These are phyloP conservation scores for Peniophora sp. DNA, from an alignment of 1,284 basidiomycete genomes.

Conservation along the genomic window DNA sequence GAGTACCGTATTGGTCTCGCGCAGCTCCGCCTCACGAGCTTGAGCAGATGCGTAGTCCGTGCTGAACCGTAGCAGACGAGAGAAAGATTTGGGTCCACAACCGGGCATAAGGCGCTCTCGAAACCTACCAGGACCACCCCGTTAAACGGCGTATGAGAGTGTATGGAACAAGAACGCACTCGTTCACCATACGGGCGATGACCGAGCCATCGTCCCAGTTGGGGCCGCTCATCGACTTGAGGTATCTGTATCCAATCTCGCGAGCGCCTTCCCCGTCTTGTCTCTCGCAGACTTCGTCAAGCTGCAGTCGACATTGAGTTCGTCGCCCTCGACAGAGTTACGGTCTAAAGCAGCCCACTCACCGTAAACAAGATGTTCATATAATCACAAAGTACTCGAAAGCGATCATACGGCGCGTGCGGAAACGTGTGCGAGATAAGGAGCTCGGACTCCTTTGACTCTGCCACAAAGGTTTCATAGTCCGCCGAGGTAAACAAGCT, in stretches of 20 bases:
- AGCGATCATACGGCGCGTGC: slow-evolving; percentile 50
- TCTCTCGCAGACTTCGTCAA: slow-evolving; percentile 61
- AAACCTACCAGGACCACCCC: slow-evolving; percentile 30
- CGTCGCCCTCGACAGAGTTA: too few relatives aligned
- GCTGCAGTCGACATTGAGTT: too few relatives aligned
- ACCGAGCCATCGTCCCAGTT: slow-evolving; percentile 26
- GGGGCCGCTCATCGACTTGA: slow-evolving; percentile 24
- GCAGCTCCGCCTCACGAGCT: slow-evolving; percentile 25
- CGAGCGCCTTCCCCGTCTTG: slow-evolving; percentile 48
- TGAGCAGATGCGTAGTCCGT: slow-evolving; percentile 28
- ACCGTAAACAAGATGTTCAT: slow-evolving; percentile 63
- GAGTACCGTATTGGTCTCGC: slow-evolving; percentile 24
- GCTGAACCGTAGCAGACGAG: slow-evolving; percentile 27
- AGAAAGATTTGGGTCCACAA: slow-evolving; percentile 33
- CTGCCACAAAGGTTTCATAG: slow-evolving; percentile 43
- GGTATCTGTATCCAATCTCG: slow-evolving; percentile 43
- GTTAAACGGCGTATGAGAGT: slow-evolving; percentile 1
- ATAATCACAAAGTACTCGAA: slow-evolving; percentile 58
- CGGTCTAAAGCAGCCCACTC: too few relatives aligned
- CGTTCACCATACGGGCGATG: slow-evolving; percentile 26
- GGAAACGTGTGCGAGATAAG: slow-evolving; percentile 51
- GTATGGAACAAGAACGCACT: slow-evolving; percentile 15
- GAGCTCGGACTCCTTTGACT: slow-evolving; percentile 40
- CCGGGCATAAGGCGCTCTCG: slow-evolving; percentile 35
- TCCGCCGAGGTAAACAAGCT: slow-evolving; percentile 49